Evolutionary conservation across 352 stramenopile species (phyloP), one percentile per base, ranked within the genome.

Genomic region (Globisporangium nodosum): DNA sequence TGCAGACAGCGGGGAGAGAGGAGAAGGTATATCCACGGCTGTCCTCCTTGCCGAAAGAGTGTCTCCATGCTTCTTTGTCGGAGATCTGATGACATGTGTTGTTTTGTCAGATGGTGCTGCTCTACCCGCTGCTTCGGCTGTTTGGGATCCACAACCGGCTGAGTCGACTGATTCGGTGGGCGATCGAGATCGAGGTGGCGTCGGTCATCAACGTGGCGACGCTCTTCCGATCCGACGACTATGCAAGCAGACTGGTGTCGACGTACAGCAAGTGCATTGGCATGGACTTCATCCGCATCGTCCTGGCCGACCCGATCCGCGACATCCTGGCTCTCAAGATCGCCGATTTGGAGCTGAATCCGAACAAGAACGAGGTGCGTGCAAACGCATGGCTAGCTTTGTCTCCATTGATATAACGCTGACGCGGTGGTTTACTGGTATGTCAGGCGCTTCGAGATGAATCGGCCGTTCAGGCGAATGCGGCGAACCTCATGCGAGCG

Each of bases 181-280:
- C 75, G 24, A 91, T 91, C 20, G 81, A 91, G 52, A 87, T 85
- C 43, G 81, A 91, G 52, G 80, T 89, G 3, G 68, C 76, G 33
- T 86, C 75, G 7, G 78, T 88, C 40, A 81, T 88, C 37, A 87
- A 87, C 40, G 78, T 91, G 15, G 79, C 80, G 47, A 90, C 79
- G n/a, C 71, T 91, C 15, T 91, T 91, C 56, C 77, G 81, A 18
- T 89, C 79, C 1, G 81, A 91, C 43, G 79, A 90, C 51, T 90
- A 88, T 52, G 79, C 81, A 31, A 89, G 77, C 52, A 58, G 80
- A 6, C 63, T 91, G 15, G 71, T 91, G 7, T 91, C 80, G 21
- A 87, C 77, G 6, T 91, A 91, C 66, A 87, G 76, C 66, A 91
- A 91, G 51, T 72, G 78, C 5, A 70, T 91, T 40, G 81, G 81